These are phyloP conservation scores for Barbarea vulgaris DNA, from an alignment of 345 rosid species.

Conservation along the genomic window DNA sequence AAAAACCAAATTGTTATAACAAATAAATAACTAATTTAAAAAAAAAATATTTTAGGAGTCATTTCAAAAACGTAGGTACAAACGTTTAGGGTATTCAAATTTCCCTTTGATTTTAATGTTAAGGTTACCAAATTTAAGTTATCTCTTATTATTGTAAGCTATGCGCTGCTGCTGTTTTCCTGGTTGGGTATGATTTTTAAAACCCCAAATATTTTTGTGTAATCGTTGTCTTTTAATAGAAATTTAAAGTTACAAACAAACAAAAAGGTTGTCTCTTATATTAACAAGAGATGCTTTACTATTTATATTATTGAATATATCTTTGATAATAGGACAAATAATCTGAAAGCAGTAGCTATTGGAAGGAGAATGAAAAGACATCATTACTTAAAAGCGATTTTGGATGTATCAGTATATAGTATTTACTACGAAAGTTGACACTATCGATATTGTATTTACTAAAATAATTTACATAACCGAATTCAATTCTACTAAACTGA, in stretches of 20 bases:
- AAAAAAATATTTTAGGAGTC: too few species aligned
- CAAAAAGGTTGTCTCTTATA: too few species aligned
- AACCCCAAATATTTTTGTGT: too few species aligned
- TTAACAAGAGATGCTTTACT: background rate
- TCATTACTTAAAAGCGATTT: constrained; percentile 33
- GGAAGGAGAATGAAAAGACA: constrained; percentile 36
- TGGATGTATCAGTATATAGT: constrained; percentile 23
- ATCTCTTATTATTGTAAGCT: background rate
- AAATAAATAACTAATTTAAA: too few species aligned
- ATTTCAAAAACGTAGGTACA: too few species aligned
- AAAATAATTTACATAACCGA: background rate
- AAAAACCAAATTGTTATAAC: too few species aligned
- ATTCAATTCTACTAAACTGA: background rate
- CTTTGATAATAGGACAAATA: constrained; percentile 41
- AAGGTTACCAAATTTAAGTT: background rate
- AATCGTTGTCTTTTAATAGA: too few species aligned
- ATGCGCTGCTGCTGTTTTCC: too few species aligned
- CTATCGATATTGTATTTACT: background rate
- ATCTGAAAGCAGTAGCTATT: constrained; percentile 24
- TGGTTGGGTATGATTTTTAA: too few species aligned
- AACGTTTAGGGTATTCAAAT: too few species aligned
- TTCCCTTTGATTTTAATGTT: too few species aligned
- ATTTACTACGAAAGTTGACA: background rate
- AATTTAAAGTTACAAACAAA: too few species aligned
- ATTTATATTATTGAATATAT: background rate